Evolutionary conservation across 208 protist species (phyloP), one percentile per base, ranked within the genome.

Genomic region (Wallacemonas sp.): DNA sequence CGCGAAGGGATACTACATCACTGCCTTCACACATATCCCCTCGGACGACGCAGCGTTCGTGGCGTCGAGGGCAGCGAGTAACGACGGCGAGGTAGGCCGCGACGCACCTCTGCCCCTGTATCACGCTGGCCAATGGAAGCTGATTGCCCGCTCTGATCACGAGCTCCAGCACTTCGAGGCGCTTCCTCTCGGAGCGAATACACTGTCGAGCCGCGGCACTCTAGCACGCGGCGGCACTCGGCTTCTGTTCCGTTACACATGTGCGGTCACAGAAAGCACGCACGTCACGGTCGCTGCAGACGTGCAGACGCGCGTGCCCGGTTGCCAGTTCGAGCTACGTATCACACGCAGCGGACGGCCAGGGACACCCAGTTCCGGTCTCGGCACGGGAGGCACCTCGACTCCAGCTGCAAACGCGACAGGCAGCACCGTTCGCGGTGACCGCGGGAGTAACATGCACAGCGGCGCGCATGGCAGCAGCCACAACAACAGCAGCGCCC

Each of bases 1-100:
- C 74, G 74, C 84, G 15, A 80, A 78, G 15, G 91, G 91, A 1
- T 94, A 93, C 67, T 60, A 95, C 17, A 42, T 97, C 24, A 78
- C 93, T 47, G 91, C 87, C 21, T 89, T 84, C 72, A 77, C 78
- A 2, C 33, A 62, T 17, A 70, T 89, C 24, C 77, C 79, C 5
- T 36, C 44, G 1, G 3, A 24, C 8, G 68, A 72, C 22, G 69
- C 62, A n/a, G 11, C 30, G 12, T n/a, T 22, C 17, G 4, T 49
- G 14, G n/a, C 1, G 15, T 30, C 26, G 8, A 9, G 24, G 9
- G 41, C n/a, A n/a, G n/a, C 44, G 1, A n/a, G 8, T 19, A 22
- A 14, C 45, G 21, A 27, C 3, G 30, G 36, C 30, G 49, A 60
- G 11, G 12, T 28, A 6, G 42, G 21, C 46, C 33, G 42, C 31